Evolutionary conservation across 306 rosid genomes (phyloP).

Genomic region (Medicago ruthenica): DNA sequence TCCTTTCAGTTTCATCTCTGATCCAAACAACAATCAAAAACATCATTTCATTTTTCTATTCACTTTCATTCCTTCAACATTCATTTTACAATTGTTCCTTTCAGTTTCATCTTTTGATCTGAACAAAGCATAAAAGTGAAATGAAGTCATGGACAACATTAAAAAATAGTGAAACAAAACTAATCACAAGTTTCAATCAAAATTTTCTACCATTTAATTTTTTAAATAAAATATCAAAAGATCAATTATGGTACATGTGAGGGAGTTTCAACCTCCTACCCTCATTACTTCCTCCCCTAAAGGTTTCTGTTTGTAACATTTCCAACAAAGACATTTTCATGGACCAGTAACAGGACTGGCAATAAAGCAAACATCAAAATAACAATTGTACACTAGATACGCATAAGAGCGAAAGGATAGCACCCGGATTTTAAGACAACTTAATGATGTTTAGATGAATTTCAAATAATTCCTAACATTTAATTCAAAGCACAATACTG

Average conservation of each 20-base stretch:
- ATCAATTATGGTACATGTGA: neutral
- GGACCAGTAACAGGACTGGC: neutral
- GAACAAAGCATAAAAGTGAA: neutral
- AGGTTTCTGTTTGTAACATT: too few relatives aligned
- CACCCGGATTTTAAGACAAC: neutral
- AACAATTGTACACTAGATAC: neutral
- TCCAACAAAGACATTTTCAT: too few relatives aligned
- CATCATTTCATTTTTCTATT: neutral
- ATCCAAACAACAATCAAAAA: too few relatives aligned
- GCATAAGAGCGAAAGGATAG: too few relatives aligned
- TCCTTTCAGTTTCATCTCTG: too few relatives aligned
- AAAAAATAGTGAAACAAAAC: neutral
- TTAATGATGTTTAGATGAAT: too few relatives aligned
- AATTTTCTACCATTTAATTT: neutral
- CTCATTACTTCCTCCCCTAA: too few relatives aligned
- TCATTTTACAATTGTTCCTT: neutral
- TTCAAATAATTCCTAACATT: too few relatives aligned
- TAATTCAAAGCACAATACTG: constrained; percentile 10
- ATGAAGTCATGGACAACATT: neutral
- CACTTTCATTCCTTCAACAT: neutral
- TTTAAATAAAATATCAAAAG: neutral
- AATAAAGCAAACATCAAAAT: neutral
- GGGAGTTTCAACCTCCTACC: too few relatives aligned
- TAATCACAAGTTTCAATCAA: neutral
- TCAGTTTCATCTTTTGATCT: neutral